These are phyloP conservation scores for Nothophytophthora sp. DNA, from an alignment of 352 stramenopile species.

Conservation along the genomic window DNA sequence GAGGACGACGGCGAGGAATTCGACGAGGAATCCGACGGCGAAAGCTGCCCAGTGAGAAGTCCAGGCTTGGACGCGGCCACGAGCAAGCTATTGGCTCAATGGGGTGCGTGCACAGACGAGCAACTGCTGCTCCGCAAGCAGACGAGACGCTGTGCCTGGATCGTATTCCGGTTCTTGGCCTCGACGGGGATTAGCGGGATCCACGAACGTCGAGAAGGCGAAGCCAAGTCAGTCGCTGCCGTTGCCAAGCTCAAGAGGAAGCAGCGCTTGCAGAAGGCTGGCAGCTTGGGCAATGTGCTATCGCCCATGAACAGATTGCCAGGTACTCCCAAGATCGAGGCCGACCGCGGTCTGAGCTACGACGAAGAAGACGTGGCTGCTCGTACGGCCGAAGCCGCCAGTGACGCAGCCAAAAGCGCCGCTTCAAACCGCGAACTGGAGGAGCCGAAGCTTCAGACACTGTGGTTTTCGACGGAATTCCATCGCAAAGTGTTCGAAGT, in stretches of 20 bases:
- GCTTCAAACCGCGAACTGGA: constrained; percentile 73
- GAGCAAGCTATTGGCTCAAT: constrained; percentile 34
- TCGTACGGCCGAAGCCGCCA: constrained; percentile 72
- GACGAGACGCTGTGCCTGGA: constrained; percentile 69
- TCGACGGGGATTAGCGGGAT: constrained; percentile 70
- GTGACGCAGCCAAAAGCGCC: constrained; percentile 77
- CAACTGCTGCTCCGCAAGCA: constrained; percentile 72
- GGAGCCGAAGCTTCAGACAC: constrained; percentile 71
- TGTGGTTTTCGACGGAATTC: constrained; percentile 90
- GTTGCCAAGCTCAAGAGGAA: constrained; percentile 78
- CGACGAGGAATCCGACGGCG: too few species aligned
- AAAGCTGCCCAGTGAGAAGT: not conserved
- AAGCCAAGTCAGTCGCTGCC: constrained; percentile 65
- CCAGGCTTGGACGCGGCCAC: constrained; percentile 10
- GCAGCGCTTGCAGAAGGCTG: constrained; percentile 49
- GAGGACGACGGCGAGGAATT: constrained; percentile 35
- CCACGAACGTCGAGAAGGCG: constrained; percentile 69
- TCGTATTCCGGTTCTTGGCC: constrained; percentile 82
- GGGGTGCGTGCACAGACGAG: constrained; percentile 64
- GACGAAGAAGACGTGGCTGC: constrained; percentile 55
- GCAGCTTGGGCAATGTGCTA: constrained; percentile 11
- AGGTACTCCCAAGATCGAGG: constrained; percentile 1
- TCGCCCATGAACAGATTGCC: constrained; percentile 21
- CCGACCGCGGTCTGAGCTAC: constrained; percentile 27
- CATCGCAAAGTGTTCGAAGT: constrained; percentile 88